Conservation (phyloP, 495 filamentous ascomycete species). For the Aspergillus panamensis region DNA sequence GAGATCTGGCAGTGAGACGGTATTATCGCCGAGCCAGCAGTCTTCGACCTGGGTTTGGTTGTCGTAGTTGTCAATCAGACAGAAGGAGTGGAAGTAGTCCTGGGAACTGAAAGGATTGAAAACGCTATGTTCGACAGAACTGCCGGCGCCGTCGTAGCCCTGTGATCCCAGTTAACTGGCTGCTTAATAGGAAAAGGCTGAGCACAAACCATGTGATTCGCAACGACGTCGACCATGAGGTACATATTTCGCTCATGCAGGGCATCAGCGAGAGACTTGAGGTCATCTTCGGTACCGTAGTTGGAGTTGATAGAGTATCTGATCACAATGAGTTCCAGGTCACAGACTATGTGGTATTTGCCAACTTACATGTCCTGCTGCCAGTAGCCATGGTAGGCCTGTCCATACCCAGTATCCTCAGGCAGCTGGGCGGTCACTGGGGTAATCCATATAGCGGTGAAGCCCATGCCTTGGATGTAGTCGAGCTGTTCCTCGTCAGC, state of each 20-base stretch:
- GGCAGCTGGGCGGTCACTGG: constrained; percentile 65
- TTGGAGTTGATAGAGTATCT: constrained; percentile 59
- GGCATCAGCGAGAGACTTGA: constrained; percentile 56
- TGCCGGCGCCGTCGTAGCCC: constrained; percentile 55
- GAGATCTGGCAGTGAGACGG: constrained; percentile 65
- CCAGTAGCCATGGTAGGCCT: constrained; percentile 74
- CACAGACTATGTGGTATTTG: neutral
- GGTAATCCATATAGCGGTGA: constrained; percentile 80
- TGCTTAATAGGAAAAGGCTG: neutral
- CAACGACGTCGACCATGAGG: constrained; percentile 76
- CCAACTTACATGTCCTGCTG: constrained; percentile 56
- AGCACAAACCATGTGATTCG: constrained; percentile 63
- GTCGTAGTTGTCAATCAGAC: constrained; percentile 60
- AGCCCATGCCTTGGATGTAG: constrained; percentile 70
- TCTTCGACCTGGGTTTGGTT: constrained; percentile 45
- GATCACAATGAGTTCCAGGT: neutral
- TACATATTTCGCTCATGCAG: constrained; percentile 63
- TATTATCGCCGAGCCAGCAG: constrained; percentile 66
- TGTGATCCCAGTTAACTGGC: constrained; percentile 1
- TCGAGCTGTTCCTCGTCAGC: constrained; percentile 30
- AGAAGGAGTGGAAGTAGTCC: constrained; percentile 65
- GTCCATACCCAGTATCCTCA: constrained; percentile 47
- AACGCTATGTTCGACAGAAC: constrained; percentile 55
- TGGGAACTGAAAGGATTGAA: constrained; percentile 63
- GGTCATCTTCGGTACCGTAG: constrained; percentile 63